Base-by-base conservation (phyloP, 2,329 filamentous ascomycete genomes). In the Dactylellina leptospora region DNA sequence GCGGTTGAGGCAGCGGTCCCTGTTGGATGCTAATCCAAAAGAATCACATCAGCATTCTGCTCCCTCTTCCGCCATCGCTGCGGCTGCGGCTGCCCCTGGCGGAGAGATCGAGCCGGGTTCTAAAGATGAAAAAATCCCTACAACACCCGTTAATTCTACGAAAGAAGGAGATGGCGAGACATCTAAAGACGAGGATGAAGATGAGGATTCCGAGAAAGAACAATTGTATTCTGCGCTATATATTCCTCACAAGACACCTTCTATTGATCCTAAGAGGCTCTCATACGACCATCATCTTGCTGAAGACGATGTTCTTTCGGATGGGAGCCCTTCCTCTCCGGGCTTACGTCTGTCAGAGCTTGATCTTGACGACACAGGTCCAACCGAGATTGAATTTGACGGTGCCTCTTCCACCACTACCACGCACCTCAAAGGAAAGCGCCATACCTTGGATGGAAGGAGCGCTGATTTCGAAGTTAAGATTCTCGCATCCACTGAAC, bases 191-290 rank as follows among this genome's bases (percentile, higher is more conserved):
- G 69, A 75, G 30, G 64, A 76, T 28, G 75, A 74, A 18, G 75
- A 76, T 20, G 84, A 85, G 75, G 86, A 88, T 75, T 80, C 88
- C 53, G 83, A 85, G 66, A 88, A 90, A 78, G 91, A 95, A 79
- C 91, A 93, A 79, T 92, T 95, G 74, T 92, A 90, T n/a, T 93
- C 90, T 28, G 91, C 91, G 22, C 84, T 92, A 40, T 95, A 95
- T 78, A 84, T 92, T 50, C 91, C 91, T 42, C 91, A 93, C 81
- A 87, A 91, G 76, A 84, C 84, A 22, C 75, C 77, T 44, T 77
- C 83, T 70, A 78, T 84, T 47, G 69, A 73, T 42, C 69, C 68
- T 18, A 64, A 63, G 33, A 64, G 59, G 44, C 40, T 61, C 56
- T 73, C 69, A 30, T 56, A 56, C 38, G 55, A 63, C 23, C n/a